A percentile compares a stretch with the other conserved stretches of the same genome.
Evolutionary conservation across 306 rosid species (phyloP).

Genomic region (Bauhinia variegata): DNA sequence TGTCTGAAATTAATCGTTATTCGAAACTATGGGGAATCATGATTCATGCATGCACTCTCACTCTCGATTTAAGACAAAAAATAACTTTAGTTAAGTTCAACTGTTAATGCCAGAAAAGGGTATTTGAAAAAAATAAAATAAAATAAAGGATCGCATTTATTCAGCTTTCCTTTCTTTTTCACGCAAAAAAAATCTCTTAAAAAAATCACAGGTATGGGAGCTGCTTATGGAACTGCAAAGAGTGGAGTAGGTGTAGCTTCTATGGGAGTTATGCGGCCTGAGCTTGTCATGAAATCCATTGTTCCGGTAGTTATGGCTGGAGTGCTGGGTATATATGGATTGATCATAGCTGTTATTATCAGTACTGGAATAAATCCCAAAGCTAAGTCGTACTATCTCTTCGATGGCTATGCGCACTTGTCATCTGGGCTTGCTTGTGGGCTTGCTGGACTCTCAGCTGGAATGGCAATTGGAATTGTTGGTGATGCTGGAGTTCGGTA

Average conservation of each 20-base stretch:
- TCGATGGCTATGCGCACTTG: constrained; percentile 63
- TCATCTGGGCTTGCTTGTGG: constrained; percentile 64
- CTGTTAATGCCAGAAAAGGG: neutral
- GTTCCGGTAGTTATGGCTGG: constrained; percentile 65
- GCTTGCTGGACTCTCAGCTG: constrained; percentile 60
- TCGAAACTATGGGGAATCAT: too few relatives aligned
- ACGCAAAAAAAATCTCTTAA: too few relatives aligned
- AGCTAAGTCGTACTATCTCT: constrained; percentile 52
- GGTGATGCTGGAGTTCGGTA: constrained; percentile 67
- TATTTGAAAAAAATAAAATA: too few relatives aligned
- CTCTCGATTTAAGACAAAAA: neutral
- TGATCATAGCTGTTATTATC: constrained; percentile 56
- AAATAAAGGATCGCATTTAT: too few relatives aligned
- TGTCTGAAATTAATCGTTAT: too few relatives aligned
- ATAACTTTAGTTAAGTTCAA: neutral
- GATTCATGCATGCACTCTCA: too few relatives aligned
- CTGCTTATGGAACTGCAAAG: constrained; percentile 60
- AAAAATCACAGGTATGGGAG: constrained; percentile 52
- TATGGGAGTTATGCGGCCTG: constrained; percentile 62
- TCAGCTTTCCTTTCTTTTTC: too few relatives aligned
- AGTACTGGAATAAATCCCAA: constrained; percentile 59
- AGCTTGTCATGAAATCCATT: constrained; percentile 60
- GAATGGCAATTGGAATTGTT: constrained; percentile 61
- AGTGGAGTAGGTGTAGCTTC: constrained; percentile 62
- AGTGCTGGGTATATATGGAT: constrained; percentile 55